phyloP scores from a whole-genome alignment of 164 flowering plant species.

The Sextonia rubra region DNA sequence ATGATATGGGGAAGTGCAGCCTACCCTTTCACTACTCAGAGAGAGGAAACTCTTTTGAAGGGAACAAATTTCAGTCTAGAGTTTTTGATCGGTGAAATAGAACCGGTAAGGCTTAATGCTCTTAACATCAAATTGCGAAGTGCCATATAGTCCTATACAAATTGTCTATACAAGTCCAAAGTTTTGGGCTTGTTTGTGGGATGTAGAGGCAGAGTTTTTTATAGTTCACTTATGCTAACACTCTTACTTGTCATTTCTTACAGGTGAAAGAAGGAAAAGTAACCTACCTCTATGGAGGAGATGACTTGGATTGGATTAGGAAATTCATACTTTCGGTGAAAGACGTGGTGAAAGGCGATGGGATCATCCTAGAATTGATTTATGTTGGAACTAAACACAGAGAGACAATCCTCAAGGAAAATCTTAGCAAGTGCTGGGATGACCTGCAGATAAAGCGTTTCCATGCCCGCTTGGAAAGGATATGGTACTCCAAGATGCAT shows the following conservation, averaged over 20 bases:
- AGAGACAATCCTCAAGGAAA: conserved; percentile 12
- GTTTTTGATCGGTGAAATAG: conserved; percentile 22
- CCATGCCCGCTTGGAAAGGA: conserved; percentile 54
- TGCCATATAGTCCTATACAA: too few species aligned
- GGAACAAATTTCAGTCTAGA: conserved; percentile 26
- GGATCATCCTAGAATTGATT: conserved; percentile 29
- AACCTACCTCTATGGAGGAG: conserved; percentile 44
- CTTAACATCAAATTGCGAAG: background rate
- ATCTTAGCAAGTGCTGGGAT: conserved; percentile 20
- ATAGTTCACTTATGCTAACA: background rate
- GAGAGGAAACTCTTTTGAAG: conserved; percentile 30
- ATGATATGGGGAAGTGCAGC: conserved; percentile 36
- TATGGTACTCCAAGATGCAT: conserved; percentile 47
- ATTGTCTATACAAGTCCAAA: background rate
- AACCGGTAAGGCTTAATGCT: conserved; percentile 23
- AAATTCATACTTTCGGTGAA: conserved; percentile 23
- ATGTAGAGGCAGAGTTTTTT: background rate
- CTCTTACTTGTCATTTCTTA: background rate
- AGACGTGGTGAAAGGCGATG: conserved; percentile 9
- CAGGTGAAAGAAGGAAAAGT: conserved; percentile 21
- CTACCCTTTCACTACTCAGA: conserved; percentile 26
- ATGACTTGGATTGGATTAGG: conserved; percentile 37
- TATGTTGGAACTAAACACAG: conserved; percentile 39
- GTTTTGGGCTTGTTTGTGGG: background rate
- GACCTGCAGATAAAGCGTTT: conserved; percentile 36